Evolutionary conservation across 1,284 basidiomycete genomes (phyloP), one percentile per base, ranked within the genome.

Genomic region (Leccinum griseonigrum): DNA sequence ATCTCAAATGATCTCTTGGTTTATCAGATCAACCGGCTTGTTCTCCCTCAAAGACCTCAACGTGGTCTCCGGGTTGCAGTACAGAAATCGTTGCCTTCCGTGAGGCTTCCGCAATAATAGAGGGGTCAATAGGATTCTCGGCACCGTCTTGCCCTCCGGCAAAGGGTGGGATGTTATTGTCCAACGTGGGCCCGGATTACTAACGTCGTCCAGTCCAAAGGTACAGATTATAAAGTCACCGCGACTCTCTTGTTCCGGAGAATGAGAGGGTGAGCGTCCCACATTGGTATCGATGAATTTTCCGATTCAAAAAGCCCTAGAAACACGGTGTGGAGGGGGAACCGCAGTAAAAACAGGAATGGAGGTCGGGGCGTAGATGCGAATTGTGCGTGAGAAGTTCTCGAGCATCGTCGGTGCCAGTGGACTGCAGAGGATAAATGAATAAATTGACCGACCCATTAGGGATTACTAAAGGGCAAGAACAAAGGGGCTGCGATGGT

Each of bases 21-120:
- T 83, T 67, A 99, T 92, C 59, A 94, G 90, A 64, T 96, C 92
- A 34, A 99, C 93, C 97, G 3, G 92, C 83, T 74, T 98, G 95
- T 76, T 98, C 96, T 48, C 97, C 97, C 75, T 98, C 96, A 68
- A 95, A 95, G 34, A 99, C 95, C 74, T 99, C 97, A 59, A 99
- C 88, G 68, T 97, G 93, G 76, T 99, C 97, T 61, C 97, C 97
- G 0, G 97, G 97, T 72, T 97, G 95, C n/a, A 99, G 79, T 4
- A 95, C 92, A 9, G 90, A 86, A 40, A 95, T 90, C 7, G 92
- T 91, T 2, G 92, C 91, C 72, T 94, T 94, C 56, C 90, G 83
- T 8, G 93, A 91, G 1, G 93, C 91, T 72, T 95, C 94, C 0
- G 94, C 93, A 63, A 97, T 94, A 62, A 92, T 84, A 26, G 89